Evolutionary conservation across 345 rosid genomes (phyloP), one percentile per base, ranked within the genome.

Genomic region (Hypericum perforatum): DNA sequence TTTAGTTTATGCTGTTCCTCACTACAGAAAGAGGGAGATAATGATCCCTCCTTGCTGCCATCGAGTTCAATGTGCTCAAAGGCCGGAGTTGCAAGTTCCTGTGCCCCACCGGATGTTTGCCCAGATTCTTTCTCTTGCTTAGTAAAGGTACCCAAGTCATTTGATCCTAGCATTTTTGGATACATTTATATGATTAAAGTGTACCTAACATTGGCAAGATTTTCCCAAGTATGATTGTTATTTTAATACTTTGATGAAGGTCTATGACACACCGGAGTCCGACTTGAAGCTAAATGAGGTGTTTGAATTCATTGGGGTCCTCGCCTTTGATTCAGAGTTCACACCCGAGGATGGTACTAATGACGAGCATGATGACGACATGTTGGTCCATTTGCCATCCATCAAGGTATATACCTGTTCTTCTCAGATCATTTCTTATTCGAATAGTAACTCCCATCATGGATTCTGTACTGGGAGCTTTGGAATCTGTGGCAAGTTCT

Each of bases 221-320:
- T 38, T 39, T 49, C 49, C 52, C 39, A 37, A 42, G 38, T 37
- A 4, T 58, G 56, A 49, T 37, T 7, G 51, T 54, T 41, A 49
- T 51, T 7, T 39, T 63, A 10, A 52, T 45, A 53, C 6, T 36
- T 7, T 54, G 12, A 11, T 56, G 48, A 81, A 92, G 96, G 68
- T 92, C 45, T 92, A 92, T 63, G 88, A 88, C 72, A 63, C 79
- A 61, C 82, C 79, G 16, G 94, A 85, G 70, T 75, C 84, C 16
- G 96, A 85, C 11, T 53, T 85, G 69, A 88, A 85, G 72, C 80
- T 88, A 61, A 92, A 92, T 46, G 96, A 92, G 38, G 82, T 85
- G 60, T 76, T 85, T 61, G 98, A 92, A 73, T 92, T 92, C 60
- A 47, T 85, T 55, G 96, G 96, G 43, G 82, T 88, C 61, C 67